A percentile compares a stretch with the other conserved stretches of the same genome.
Conservation (phyloP, 495 filamentous ascomycete genomes). For the Terfezia boudieri region DNA sequence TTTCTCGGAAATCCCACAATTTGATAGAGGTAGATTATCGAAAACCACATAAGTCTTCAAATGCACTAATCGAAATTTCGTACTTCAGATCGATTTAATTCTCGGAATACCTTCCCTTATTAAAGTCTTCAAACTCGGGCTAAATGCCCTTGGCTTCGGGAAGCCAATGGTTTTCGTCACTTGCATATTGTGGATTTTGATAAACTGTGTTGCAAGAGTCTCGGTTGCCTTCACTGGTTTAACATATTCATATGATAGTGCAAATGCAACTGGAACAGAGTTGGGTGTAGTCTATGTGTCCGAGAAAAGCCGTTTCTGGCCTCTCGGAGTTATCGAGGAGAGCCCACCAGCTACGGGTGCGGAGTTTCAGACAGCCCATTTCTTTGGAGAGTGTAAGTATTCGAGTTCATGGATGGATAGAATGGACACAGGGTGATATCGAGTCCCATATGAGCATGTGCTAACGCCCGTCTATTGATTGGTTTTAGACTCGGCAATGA, state of each 20-base stretch:
- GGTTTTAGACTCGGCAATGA: not conserved
- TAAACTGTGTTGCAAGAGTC: slow-evolving; percentile 8
- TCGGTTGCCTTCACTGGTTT: slow-evolving; percentile 10
- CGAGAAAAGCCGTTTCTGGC: slow-evolving; percentile 1
- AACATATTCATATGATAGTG: slow-evolving; percentile 11
- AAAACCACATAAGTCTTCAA: not conserved
- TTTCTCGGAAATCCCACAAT: slow-evolving; percentile 6
- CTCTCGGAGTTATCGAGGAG: not conserved
- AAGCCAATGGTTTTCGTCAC: not conserved
- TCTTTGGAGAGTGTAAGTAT: slow-evolving; percentile 5
- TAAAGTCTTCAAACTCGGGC: slow-evolving; percentile 2
- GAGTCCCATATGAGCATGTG: not conserved
- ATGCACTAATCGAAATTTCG: not conserved
- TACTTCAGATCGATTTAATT: slow-evolving; percentile 6
- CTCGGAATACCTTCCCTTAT: slow-evolving; percentile 8
- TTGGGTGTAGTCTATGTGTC: slow-evolving; percentile 4
- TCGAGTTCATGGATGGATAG: too few relatives aligned
- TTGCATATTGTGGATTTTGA: slow-evolving; percentile 6
- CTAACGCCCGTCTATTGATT: not conserved
- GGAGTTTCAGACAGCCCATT: slow-evolving; percentile 5
- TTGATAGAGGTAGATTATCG: slow-evolving; percentile 4
- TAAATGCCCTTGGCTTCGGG: not conserved
- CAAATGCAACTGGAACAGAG: slow-evolving; percentile 1
- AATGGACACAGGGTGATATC: too few relatives aligned
- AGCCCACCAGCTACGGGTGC: not conserved